Evolutionary conservation across 768 basidiomycete genomes (phyloP).

Genomic region (Naganishia vaughanmartiniae): DNA sequence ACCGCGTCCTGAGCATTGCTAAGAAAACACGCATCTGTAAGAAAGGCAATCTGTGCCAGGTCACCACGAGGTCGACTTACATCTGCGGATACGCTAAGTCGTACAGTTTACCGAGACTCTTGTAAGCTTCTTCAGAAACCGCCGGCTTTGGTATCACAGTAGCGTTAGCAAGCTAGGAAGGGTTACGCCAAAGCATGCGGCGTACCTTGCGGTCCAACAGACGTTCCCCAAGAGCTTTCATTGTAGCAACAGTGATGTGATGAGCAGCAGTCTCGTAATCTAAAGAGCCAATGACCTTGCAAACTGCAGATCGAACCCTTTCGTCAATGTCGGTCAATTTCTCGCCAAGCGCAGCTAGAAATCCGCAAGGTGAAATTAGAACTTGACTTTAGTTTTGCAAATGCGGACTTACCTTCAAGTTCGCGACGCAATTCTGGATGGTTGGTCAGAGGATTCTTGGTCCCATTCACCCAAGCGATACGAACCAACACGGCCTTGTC

Average conservation of each 20-base stretch:
- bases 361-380: background rate
- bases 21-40: background rate
- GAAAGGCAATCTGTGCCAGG: background rate
- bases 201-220: conserved; percentile 79
- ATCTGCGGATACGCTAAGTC: conserved; percentile 82
- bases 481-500: conserved; percentile 73
- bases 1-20: conserved; percentile 77
- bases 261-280: conserved; percentile 90
- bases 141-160: conserved; percentile 38
- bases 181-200: background rate
- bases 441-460: conserved; percentile 62
- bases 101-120: conserved; percentile 72
- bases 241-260: conserved; percentile 65
- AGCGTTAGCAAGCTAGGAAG: background rate
- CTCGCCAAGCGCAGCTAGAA: conserved; percentile 55
- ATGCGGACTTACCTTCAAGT: conserved; percentile 66
- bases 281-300: conserved; percentile 73
- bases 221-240: conserved; percentile 67
- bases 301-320: conserved; percentile 78
- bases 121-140: conserved; percentile 65
- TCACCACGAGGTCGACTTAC: conserved; percentile 57
- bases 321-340: conserved; percentile 88
- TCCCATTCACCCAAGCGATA: conserved; percentile 71
- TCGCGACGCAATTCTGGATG: conserved; percentile 66
- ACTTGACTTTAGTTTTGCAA: background rate